A percentile compares a stretch with the other conserved stretches of the same genome.
These are phyloP conservation scores for Hypericum androsaemum DNA, from an alignment of 345 rosid species.

Conservation along the genomic window DNA sequence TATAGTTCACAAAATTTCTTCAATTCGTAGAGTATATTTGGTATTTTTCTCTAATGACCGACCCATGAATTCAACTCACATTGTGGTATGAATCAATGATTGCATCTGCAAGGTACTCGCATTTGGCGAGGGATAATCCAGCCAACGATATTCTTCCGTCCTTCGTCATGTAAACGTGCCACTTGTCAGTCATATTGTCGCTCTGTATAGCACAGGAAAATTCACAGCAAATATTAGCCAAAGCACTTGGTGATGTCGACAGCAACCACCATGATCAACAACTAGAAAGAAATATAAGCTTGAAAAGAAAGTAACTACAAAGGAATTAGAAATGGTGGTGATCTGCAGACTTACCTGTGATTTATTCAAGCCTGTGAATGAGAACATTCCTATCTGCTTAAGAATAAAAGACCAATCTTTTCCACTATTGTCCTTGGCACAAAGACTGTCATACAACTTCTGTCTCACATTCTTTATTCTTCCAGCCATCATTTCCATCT, in stretches of 20 bases:
- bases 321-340: neutral
- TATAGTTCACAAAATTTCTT: too few relatives aligned
- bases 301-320: too few relatives aligned
- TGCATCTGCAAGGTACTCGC: conserved; percentile 88
- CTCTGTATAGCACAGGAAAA: conserved; percentile 28
- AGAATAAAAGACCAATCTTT: conserved; percentile 94
- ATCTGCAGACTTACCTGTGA: conserved; percentile 47
- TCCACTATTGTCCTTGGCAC: conserved; percentile 70
- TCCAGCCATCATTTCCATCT: conserved; percentile 99
- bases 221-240: neutral
- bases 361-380: conserved; percentile 86
- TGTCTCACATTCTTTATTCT: conserved; percentile 87
- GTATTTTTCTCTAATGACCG: too few relatives aligned
- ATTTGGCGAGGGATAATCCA: conserved; percentile 81
- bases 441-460: conserved; percentile 57
- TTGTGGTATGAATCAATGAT: conserved; percentile 75
- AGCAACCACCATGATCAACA: too few relatives aligned
- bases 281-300: too few relatives aligned
- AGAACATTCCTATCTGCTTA: conserved; percentile 97
- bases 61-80: conserved; percentile 35
- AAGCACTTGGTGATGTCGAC: too few relatives aligned
- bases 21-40: too few relatives aligned
- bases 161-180: conserved; percentile 94
- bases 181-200: conserved; percentile 81
- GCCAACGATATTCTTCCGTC: conserved; percentile 94